Percentiles rank a stretch among this genome's conserved stretches.
phyloP scores from a whole-genome alignment of 202 grass and related monocot genomes.

The Zizania palustris region DNA sequence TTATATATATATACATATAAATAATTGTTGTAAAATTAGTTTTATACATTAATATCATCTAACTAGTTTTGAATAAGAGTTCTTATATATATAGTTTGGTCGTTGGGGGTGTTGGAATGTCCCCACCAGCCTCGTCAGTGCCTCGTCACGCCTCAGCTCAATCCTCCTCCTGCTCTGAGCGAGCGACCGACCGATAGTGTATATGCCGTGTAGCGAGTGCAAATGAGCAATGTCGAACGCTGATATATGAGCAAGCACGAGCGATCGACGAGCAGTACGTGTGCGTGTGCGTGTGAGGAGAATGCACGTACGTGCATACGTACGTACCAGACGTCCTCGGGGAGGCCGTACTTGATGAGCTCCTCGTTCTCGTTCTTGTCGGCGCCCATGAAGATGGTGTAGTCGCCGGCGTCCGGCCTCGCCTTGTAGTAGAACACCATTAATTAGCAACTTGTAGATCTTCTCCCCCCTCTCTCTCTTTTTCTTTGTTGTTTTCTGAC shows the following conservation, averaged over 20 bases:
- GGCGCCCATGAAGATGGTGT: constrained; percentile 94
- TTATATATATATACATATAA: too few species aligned
- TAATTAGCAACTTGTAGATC: constrained; percentile 33
- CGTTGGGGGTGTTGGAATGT: constrained; percentile 36
- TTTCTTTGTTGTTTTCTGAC: background rate
- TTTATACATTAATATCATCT: too few species aligned
- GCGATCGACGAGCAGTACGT: background rate
- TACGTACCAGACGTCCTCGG: constrained; percentile 97
- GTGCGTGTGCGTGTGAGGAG: background rate
- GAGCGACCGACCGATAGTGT: background rate
- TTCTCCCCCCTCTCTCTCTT: background rate
- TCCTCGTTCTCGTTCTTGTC: constrained; percentile 99
- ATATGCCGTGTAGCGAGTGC: background rate
- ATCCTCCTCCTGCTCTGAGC: background rate
- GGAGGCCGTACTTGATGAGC: constrained; percentile 96
- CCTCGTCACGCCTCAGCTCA: constrained; percentile 45
- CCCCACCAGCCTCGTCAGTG: constrained; percentile 47
- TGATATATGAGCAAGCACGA: too few species aligned
- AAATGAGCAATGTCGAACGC: background rate
- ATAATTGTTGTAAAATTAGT: too few species aligned
- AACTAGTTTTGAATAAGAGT: background rate
- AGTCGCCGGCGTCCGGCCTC: constrained; percentile 76
- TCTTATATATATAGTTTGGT: background rate
- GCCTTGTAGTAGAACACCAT: constrained; percentile 97
- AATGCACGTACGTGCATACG: constrained; percentile 5